Conservation (phyloP, 129 eudicot genomes). For the Flaveria linearis region DNA sequence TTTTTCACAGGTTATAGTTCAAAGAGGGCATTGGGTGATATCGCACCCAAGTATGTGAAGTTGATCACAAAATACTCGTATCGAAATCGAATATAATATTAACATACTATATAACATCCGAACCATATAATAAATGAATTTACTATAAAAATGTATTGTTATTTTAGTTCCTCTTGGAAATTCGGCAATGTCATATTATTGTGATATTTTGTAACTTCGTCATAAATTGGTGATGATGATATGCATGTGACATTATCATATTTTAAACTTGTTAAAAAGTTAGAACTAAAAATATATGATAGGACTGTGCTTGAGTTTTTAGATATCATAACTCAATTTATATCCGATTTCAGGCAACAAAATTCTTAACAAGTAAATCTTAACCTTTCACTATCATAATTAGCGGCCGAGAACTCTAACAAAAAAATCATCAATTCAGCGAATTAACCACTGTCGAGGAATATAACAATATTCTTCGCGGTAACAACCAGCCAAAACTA, state of each 20-base stretch:
- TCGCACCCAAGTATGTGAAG: background rate
- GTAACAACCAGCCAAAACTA: background rate
- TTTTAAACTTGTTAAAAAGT: too few species aligned
- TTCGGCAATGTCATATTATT: background rate
- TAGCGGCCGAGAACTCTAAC: too few species aligned
- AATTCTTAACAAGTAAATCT: background rate
- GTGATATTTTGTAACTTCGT: background rate
- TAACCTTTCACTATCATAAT: too few species aligned
- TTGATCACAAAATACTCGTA: too few species aligned
- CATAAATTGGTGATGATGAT: background rate
- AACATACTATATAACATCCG: too few species aligned
- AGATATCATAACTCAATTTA: background rate
- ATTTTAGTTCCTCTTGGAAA: background rate
- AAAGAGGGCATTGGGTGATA: background rate
- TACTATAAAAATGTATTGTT: too few species aligned
- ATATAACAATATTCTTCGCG: background rate
- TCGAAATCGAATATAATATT: too few species aligned
- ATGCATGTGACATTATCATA: background rate
- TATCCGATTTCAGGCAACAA: background rate
- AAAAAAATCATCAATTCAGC: too few species aligned
- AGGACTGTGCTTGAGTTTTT: background rate
- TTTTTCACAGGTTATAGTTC: background rate
- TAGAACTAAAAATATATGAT: background rate
- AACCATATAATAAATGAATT: too few species aligned
- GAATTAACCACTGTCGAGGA: background rate